These are phyloP conservation scores for Dovyalis caffra DNA, from an alignment of 345 rosid genomes.

Conservation along the genomic window DNA sequence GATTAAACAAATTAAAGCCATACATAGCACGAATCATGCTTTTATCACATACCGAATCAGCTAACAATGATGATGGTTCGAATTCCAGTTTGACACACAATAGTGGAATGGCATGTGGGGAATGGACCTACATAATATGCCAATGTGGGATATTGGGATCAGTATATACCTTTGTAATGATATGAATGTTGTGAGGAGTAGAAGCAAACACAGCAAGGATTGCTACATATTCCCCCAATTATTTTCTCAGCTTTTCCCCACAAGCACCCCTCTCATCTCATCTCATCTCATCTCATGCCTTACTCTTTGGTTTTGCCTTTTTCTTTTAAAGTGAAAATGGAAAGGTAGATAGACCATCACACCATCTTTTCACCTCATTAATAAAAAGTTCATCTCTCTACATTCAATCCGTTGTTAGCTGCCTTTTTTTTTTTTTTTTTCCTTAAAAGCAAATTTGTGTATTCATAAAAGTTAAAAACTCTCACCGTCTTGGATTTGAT, in stretches of 20 bases:
- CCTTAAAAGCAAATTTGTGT: too few species aligned
- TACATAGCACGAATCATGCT: slow-evolving; percentile 12
- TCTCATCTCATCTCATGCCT: neutral
- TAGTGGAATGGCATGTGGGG: slow-evolving; percentile 23
- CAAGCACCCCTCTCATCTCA: neutral
- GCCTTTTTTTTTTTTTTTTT: too few species aligned
- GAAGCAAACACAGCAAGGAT: slow-evolving; percentile 65
- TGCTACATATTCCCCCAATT: slow-evolving; percentile 35
- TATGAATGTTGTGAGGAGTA: slow-evolving; percentile 45
- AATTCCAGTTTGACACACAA: slow-evolving; percentile 25
- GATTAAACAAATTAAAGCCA: slow-evolving; percentile 28
- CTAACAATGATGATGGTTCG: slow-evolving; percentile 37
- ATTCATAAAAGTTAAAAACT: too few species aligned
- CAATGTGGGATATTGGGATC: slow-evolving; percentile 16
- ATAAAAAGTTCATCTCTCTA: too few species aligned
- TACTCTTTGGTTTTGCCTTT: slow-evolving; percentile 1
- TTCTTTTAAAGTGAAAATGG: too few species aligned
- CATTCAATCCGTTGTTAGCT: too few species aligned
- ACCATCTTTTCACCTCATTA: too few species aligned
- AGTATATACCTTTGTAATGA: slow-evolving; percentile 35
- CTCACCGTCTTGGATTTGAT: too few species aligned
- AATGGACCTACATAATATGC: slow-evolving; percentile 16
- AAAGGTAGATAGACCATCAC: too few species aligned
- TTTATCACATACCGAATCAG: slow-evolving; percentile 24
- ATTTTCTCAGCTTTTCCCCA: slow-evolving; percentile 28